Conservation (phyloP, 495 filamentous ascomycete genomes). For the Cercophora sp. region DNA sequence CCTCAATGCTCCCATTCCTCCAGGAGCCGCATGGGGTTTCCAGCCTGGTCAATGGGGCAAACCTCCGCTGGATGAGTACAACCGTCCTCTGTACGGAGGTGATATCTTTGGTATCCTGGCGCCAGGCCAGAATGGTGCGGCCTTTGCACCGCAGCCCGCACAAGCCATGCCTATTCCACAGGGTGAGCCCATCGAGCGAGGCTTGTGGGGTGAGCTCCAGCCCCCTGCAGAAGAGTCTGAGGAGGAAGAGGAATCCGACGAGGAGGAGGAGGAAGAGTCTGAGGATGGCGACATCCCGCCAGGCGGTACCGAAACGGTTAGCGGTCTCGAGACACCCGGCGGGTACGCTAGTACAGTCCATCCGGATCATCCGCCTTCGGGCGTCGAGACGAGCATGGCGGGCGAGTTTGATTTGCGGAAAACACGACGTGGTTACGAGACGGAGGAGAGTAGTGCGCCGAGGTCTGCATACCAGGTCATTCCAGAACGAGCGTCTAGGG, state of each 20-base stretch:
- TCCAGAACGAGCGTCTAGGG: conserved; percentile 75
- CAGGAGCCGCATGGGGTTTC: conserved; percentile 94
- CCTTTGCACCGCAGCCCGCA: conserved; percentile 27
- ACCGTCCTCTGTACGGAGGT: conserved; percentile 83
- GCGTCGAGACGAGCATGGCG: conserved; percentile 65
- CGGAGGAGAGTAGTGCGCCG: conserved; percentile 67
- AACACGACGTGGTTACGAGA: conserved; percentile 78
- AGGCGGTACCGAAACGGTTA: conserved; percentile 66
- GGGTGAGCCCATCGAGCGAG: conserved; percentile 81
- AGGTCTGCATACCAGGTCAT: conserved; percentile 84
- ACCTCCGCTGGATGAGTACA: conserved; percentile 88
- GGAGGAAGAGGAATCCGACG: conserved; percentile 66
- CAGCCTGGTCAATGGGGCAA: conserved; percentile 95
- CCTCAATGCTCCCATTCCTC: conserved; percentile 88
- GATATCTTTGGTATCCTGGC: conserved; percentile 82
- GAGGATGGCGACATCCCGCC: conserved; percentile 47
- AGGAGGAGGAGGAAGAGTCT: conserved; percentile 71
- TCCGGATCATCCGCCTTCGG: conserved; percentile 35
- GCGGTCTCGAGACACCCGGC: conserved; percentile 75
- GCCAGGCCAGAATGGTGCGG: conserved; percentile 43
- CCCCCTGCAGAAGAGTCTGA: conserved; percentile 76
- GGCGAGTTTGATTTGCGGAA: conserved; percentile 93
- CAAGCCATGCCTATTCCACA: conserved; percentile 41
- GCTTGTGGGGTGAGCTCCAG: conserved; percentile 92
- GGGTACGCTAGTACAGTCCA: conserved; percentile 76